phyloP scores from a whole-genome alignment of 2,329 filamentous ascomycete species.

The Venturia nashicola region DNA sequence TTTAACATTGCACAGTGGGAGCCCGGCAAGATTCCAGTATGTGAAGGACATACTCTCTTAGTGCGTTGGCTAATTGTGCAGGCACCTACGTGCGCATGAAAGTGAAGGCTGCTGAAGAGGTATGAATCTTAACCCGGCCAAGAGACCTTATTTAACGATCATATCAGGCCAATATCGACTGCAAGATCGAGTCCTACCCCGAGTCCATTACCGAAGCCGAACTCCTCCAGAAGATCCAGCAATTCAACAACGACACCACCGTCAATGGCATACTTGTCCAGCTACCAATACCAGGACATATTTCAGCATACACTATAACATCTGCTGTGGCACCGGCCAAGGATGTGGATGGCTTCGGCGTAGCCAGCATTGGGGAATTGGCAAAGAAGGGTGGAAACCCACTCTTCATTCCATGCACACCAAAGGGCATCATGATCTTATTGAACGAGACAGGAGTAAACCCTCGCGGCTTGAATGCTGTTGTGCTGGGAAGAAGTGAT shows the following conservation, averaged over 20 bases:
- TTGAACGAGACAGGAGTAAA: slow-evolving; percentile 74
- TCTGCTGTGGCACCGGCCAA: slow-evolving; percentile 87
- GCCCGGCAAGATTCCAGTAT: slow-evolving; percentile 84
- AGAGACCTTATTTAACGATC: not conserved
- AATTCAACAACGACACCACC: slow-evolving; percentile 72
- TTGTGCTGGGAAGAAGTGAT: slow-evolving; percentile 88
- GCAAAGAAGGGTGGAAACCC: slow-evolving; percentile 88
- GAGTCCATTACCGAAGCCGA: slow-evolving; percentile 74
- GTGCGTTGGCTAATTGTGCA: slow-evolving; percentile 22
- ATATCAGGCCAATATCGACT: slow-evolving; percentile 72
- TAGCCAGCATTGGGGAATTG: slow-evolving; percentile 88
- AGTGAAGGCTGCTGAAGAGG: slow-evolving; percentile 88
- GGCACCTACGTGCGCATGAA: slow-evolving; percentile 99
- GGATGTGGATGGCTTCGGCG: slow-evolving; percentile 95
- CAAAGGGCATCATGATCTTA: slow-evolving; percentile 92
- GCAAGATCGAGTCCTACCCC: slow-evolving; percentile 73
- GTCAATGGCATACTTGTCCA: slow-evolving; percentile 93
- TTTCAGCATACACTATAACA: slow-evolving; percentile 83
- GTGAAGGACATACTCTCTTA: slow-evolving; percentile 20
- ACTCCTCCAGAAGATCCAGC: slow-evolving; percentile 68
- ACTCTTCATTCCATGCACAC: slow-evolving; percentile 87
- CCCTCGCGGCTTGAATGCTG: slow-evolving; percentile 79
- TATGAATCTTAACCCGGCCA: slow-evolving; percentile 23
- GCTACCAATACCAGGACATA: slow-evolving; percentile 75
- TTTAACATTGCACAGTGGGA: slow-evolving; percentile 49